Conservation (phyloP, 768 basidiomycete genomes). For the Pleurotus pulmonarius region DNA sequence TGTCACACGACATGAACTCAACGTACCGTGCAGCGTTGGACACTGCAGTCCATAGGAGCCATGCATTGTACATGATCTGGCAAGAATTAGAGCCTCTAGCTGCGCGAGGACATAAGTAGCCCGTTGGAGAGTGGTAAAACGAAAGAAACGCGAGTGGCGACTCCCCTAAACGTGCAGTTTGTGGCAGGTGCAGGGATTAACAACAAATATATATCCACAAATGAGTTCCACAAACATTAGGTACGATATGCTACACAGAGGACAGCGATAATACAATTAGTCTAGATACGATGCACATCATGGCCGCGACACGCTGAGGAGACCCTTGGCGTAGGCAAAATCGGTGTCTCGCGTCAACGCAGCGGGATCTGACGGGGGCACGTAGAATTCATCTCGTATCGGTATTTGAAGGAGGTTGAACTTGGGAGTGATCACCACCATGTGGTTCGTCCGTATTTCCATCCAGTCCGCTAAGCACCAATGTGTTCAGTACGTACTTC, state of each 20-base stretch:
- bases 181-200: too few relatives aligned
- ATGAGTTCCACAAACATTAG: too few relatives aligned
- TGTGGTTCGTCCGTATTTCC: slow-evolving; percentile 95
- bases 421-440: slow-evolving; percentile 93
- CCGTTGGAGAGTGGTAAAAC: too few relatives aligned
- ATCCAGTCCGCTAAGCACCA: slow-evolving; percentile 83
- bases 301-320: slow-evolving; percentile 39
- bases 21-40: slow-evolving; percentile 59
- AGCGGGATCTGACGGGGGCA: slow-evolving; percentile 80
- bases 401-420: slow-evolving; percentile 95
- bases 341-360: slow-evolving; percentile 66
- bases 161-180: too few relatives aligned
- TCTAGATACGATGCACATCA: slow-evolving; percentile 32
- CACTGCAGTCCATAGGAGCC: slow-evolving; percentile 63
- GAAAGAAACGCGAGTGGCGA: too few relatives aligned
- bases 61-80: slow-evolving; percentile 45
- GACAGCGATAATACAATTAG: too few relatives aligned
- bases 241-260: too few relatives aligned
- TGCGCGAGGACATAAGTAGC: too few relatives aligned
- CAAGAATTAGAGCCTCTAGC: slow-evolving; percentile 6
- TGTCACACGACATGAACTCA: not conserved
- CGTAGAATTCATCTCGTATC: slow-evolving; percentile 90
- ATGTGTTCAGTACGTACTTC: slow-evolving; percentile 1
- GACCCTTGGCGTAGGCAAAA: slow-evolving; percentile 86
- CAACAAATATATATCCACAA: too few relatives aligned